Evolutionary conservation across 768 basidiomycete species (phyloP).

Genomic region (Xerocomellus intermedius): DNA sequence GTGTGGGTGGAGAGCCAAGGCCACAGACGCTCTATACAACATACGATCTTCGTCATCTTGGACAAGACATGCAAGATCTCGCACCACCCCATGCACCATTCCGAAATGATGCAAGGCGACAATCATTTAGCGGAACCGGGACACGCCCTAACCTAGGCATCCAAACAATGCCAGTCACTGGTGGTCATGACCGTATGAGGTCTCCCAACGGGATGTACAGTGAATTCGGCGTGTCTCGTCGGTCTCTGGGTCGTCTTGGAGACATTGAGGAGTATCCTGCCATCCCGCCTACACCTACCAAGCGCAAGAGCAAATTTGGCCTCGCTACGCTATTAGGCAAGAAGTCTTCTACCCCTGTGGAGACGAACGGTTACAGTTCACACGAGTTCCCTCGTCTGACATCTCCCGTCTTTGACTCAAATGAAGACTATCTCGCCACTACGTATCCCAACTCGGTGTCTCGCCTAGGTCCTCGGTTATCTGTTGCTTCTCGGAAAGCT

Average conservation of each 20-base stretch:
- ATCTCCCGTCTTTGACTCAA: constrained; percentile 43
- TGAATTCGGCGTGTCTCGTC: constrained; percentile 70
- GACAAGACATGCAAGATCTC: constrained; percentile 46
- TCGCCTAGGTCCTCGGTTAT: constrained; percentile 54
- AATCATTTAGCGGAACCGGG: constrained; percentile 71
- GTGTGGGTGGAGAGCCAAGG: constrained; percentile 41
- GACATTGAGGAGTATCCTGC: constrained; percentile 31
- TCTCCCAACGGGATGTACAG: constrained; percentile 49
- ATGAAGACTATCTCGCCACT: constrained; percentile 46
- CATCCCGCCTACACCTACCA: constrained; percentile 39
- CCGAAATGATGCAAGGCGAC: constrained; percentile 60
- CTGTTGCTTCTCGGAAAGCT: constrained; percentile 64
- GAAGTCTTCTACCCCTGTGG: constrained; percentile 33
- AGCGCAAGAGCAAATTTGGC: constrained; percentile 75
- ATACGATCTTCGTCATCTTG: constrained; percentile 55
- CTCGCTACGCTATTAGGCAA: constrained; percentile 66
- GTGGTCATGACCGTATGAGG: constrained; percentile 36
- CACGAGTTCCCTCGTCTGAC: constrained; percentile 52
- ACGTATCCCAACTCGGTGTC: constrained; percentile 52
- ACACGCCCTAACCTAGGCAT: constrained; percentile 52
- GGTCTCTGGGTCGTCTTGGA: constrained; percentile 46
- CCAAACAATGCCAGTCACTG: constrained; percentile 49
- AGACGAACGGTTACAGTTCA: constrained; percentile 34
- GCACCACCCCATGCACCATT: constrained; percentile 64
- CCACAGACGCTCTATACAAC: constrained; percentile 67